Conservation (phyloP, 2,329 filamentous ascomycete genomes). For the Curvularia hawaiiensis region DNA sequence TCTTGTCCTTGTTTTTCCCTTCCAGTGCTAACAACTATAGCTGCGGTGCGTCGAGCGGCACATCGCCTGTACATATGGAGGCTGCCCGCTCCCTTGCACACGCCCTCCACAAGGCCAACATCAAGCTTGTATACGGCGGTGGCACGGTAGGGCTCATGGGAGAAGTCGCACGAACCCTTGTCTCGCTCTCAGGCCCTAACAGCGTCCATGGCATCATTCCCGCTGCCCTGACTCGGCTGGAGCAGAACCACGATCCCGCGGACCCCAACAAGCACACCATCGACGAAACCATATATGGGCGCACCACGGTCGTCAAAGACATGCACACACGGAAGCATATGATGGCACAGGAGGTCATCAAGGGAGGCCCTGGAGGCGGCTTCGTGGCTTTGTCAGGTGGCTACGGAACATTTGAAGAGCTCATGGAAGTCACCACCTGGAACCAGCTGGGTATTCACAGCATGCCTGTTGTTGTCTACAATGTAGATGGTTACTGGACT, state of each 20-base stretch:
- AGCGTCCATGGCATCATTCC: constrained; percentile 95
- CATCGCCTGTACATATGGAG: constrained; percentile 73
- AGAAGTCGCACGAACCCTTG: constrained; percentile 84
- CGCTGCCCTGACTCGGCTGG: constrained; percentile 77
- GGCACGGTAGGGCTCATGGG: constrained; percentile 97
- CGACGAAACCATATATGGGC: constrained; percentile 71
- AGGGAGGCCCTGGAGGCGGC: constrained; percentile 79
- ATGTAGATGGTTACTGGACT: constrained; percentile 91
- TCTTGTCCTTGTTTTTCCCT: background rate
- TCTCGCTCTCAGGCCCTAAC: constrained; percentile 77
- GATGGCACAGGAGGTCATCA: constrained; percentile 88
- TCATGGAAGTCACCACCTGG: constrained; percentile 91
- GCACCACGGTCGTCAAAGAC: constrained; percentile 85
- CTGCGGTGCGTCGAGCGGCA: constrained; percentile 82
- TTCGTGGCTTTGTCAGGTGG: constrained; percentile 90
- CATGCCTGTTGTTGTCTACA: constrained; percentile 73
- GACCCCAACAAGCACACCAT: constrained; percentile 54
- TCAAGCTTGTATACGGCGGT: constrained; percentile 90
- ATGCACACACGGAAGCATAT: constrained; percentile 96
- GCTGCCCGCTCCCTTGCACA: constrained; percentile 77
- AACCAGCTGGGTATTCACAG: constrained; percentile 97
- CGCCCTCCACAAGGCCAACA: constrained; percentile 75
- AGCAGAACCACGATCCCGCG: constrained; percentile 64
- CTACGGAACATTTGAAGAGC: constrained; percentile 94
- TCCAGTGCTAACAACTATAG: constrained; percentile 46